Evolutionary conservation across 2,329 filamentous ascomycete genomes (phyloP).

Genomic region (Fusarium verrucosum): DNA sequence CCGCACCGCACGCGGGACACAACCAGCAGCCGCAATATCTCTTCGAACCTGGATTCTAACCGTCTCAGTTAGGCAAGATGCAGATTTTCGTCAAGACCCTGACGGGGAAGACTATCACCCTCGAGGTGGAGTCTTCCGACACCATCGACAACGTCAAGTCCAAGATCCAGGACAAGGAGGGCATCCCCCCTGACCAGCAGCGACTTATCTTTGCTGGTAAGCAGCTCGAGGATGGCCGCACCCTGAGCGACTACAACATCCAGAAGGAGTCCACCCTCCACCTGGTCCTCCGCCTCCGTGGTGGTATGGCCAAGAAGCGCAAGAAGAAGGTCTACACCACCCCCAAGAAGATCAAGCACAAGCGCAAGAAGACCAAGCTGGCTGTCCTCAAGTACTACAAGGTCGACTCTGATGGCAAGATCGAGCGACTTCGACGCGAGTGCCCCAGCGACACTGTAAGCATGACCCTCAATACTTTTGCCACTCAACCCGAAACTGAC

Average conservation of each 20-base stretch:
- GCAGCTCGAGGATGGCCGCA: constrained; percentile 99
- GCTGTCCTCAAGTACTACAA: constrained; percentile 99
- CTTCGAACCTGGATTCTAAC: constrained; percentile 51
- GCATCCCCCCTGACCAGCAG: constrained; percentile 98
- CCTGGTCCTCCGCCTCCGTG: constrained; percentile 96
- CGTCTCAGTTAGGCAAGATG: constrained; percentile 69
- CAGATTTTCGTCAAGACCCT: constrained; percentile 85
- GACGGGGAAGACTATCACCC: constrained; percentile 99
- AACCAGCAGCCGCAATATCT: background rate
- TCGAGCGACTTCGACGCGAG: constrained; percentile 98
- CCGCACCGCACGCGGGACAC: background rate
- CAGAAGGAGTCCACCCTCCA: constrained; percentile 99
- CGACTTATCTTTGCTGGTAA: constrained; percentile 99
- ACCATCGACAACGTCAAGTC: constrained; percentile 99
- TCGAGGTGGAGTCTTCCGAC: constrained; percentile 99
- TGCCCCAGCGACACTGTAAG: constrained; percentile 90
- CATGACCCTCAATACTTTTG: background rate
- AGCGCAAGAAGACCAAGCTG: constrained; percentile 99
- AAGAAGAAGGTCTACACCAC: constrained; percentile 99
- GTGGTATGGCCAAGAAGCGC: constrained; percentile 95
- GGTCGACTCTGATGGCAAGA: constrained; percentile 99
- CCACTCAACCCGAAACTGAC: constrained; percentile 46
- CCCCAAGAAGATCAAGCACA: constrained; percentile 99
- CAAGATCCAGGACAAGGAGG: constrained; percentile 99
- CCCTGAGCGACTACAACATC: constrained; percentile 99